Base-by-base conservation (phyloP, 148 eudicot genomes). In the Rhododendron mucronatum region DNA sequence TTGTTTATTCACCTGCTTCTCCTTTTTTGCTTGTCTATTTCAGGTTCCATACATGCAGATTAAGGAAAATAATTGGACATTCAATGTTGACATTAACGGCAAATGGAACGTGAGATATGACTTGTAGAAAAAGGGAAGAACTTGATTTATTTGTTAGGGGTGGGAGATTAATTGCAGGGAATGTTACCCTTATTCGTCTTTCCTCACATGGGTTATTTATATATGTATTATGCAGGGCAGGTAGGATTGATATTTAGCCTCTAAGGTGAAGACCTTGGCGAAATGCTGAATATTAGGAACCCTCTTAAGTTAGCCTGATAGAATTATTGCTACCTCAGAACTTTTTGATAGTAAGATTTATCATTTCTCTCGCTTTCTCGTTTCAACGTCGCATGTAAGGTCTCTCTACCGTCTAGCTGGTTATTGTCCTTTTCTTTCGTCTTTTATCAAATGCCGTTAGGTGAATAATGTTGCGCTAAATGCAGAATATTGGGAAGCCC, bases 1-100 rank as follows among this genome's bases (percentile, higher is more conserved):
- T 41, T 6, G 33, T 12, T 35, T 55, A 63, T 83, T 20, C 47
- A 77, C 73, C 12, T 50, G 53, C 67, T 61, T 80, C 41, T 63
- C 1, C 59, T 84, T 20, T 2, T 69, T 47, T 55, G 23, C 83
- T n/a, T 47, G 75, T 59, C 57, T 78, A 21, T 85, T 87, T 82
- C 92, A 92, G 95, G 86, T 93, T 33, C 91, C 96, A 6, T 92
- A 94, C 81, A 28, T 94, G 69, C 95, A 94, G 88, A 78, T 93
- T 79, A 89, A 92, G 83, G 96, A 94, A 89, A 94, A 94, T 83
- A 94, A 92, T 55, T 94, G 96, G 96, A 88, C 94, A 1, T 69
- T 94, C 47, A 94, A 90, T 86, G 86, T 91, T 59, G 91, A 94
- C 78, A 67, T 82, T 12, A 90, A 89, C 44, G 91, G 93, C 53